Percentiles rank a stretch among this genome's conserved stretches.
Evolutionary conservation across 2,329 filamentous ascomycete genomes (phyloP).

Genomic region (Exutisphaerella laricina): DNA sequence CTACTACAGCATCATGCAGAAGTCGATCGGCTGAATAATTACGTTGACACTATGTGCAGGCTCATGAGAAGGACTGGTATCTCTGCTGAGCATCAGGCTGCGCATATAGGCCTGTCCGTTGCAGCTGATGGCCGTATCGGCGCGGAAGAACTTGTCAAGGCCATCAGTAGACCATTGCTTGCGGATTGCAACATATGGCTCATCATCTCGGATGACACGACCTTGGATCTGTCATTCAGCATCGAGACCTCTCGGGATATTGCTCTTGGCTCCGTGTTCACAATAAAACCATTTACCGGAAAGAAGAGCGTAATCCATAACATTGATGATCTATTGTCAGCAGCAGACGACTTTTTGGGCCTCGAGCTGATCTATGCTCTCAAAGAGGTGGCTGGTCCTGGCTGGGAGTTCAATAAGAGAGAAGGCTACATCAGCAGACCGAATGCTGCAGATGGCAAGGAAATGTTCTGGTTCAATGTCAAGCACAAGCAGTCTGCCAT

Average conservation of each 20-base stretch:
- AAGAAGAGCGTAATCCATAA: neutral
- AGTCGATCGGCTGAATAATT: slow-evolving; percentile 33
- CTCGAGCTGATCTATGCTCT: slow-evolving; percentile 12
- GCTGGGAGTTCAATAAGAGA: slow-evolving; percentile 22
- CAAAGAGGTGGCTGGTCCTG: slow-evolving; percentile 7
- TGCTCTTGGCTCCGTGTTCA: slow-evolving; percentile 4
- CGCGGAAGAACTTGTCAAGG: neutral
- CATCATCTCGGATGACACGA: slow-evolving; percentile 1
- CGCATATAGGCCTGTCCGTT: slow-evolving; percentile 1
- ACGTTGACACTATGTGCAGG: slow-evolving; percentile 24
- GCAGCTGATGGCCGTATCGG: neutral
- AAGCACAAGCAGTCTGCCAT: neutral
- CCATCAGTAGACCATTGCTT: neutral
- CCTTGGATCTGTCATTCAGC: slow-evolving; percentile 5
- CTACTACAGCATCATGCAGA: slow-evolving; percentile 47
- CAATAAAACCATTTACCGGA: slow-evolving; percentile 1
- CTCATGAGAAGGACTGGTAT: slow-evolving; percentile 3
- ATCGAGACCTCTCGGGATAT: slow-evolving; percentile 2
- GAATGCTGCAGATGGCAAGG: slow-evolving; percentile 6
- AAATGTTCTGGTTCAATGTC: slow-evolving; percentile 5
- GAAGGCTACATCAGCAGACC: slow-evolving; percentile 18
- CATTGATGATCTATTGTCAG: slow-evolving; percentile 5
- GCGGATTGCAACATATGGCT: slow-evolving; percentile 5
- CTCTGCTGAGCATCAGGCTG: slow-evolving; percentile 1
- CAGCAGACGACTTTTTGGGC: slow-evolving; percentile 9